Base-by-base conservation (phyloP, 768 basidiomycete genomes). In the Mycena filopes region DNA sequence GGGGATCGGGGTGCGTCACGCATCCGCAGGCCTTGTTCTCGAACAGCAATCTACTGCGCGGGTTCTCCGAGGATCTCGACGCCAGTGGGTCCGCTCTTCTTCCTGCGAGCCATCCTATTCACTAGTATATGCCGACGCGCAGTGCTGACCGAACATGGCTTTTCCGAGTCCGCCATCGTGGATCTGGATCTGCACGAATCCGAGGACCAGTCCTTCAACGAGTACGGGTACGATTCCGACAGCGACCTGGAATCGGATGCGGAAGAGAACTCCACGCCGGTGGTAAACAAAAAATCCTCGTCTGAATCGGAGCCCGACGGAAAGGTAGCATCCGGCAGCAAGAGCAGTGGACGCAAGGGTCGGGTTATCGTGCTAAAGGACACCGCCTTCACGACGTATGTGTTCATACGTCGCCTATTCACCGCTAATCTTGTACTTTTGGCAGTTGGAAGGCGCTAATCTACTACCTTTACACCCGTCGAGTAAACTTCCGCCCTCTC, bases 201-300 rank as follows among this genome's bases (percentile, higher is more conserved):
- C 2, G 29, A 26, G 20, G 57, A 56, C 41, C 48, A 50, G 5
- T n/a, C 16, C 2, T 60, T 64, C 40, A 21, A 1, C 5, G 55
- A 36, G 20, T 68, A 68, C 15, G 54, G 26, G 6, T 68, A 68
- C 36, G 45, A 60, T 51, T 64, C 62, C 11, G 67, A 68, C 59
- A 68, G 67, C 23, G 67, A 68, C 40, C 41, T 68, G 21, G 67
- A 68, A 7, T 26, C 38, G 15, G 62, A 55, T 12, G 67, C 58
- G 3, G 55, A 60, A n/a, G 64, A 60, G 15, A 36, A 36, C 36
- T 36, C 3, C 36, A 10, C 36, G n/a, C n/a, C n/a, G n/a, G n/a
- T n/a, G n/a, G n/a, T n/a, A n/a, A n/a, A 36, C 36, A 15, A 36
- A 36, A 15, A 11, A 36, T 36, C 9, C 36, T n/a, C n/a, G n/a